Base-by-base conservation (phyloP, 352 stramenopile genomes). In the Sclerospora graminicola region DNA sequence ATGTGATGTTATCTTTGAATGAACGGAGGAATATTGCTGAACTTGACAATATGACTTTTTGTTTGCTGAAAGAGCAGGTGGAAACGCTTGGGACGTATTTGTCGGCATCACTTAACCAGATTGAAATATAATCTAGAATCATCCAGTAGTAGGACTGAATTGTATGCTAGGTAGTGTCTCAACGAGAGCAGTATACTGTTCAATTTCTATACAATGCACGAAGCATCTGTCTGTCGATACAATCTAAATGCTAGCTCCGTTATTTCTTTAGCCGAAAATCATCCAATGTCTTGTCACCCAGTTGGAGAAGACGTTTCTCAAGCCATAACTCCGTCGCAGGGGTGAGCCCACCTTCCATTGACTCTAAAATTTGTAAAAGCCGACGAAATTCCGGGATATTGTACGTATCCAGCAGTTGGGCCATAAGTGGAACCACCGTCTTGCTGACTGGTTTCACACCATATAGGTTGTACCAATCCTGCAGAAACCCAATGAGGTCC, bases 401-500 rank as follows among this genome's bases (percentile, higher is more conserved):
- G 30, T 63, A 64, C 1, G 48, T 44, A 15, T 65, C 50, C 21
- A 89, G 34, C 43, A 89, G 55, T 3, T 63, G 64, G 47, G 75
- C 73, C 20, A 88, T 48, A 28, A 92, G 48, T 3, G 75, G 77
- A 30, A 89, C 73, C 41, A 87, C 57, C 5, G 80, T 92, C 66
- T 89, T 89, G 16, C 66, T 69, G 6, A 67, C 46, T 0, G 80
- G 77, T 20, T 69, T 61, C 33, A 89, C 69, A 38, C 72, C 55
- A 41, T 84, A 79, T 28, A 88, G 49, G 47, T 89, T 92, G 66
- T 89, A 80, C 80, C 77, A 89, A 54, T 89, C 77, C 47, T 89
- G 76, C n/a, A 92, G 50, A 48, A 92, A 92, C 13, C 54, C 63
- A 20, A 70, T 50, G 35, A 92, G 50, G 39, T 92, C 77, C 21